These are phyloP conservation scores for Colletotrichum melonis DNA, from an alignment of 2,329 filamentous ascomycete genomes.

Conservation along the genomic window DNA sequence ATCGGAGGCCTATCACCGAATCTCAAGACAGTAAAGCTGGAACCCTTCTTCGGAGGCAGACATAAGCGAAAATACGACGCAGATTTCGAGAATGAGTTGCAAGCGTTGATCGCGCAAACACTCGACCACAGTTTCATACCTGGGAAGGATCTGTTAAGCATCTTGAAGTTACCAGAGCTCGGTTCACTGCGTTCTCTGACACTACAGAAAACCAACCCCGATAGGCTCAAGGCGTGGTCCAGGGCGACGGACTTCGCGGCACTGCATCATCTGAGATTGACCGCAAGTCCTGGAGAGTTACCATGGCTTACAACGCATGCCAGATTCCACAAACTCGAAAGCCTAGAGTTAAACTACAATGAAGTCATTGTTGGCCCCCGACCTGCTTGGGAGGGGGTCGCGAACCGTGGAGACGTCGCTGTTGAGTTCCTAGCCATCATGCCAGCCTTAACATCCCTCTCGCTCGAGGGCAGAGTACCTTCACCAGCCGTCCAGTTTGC, in stretches of 20 bases:
- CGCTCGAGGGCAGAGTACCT: neutral
- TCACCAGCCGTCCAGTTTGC: neutral
- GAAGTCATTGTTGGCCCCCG: neutral
- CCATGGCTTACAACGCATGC: neutral
- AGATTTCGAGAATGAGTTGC: slow-evolving; percentile 5
- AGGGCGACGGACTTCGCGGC: neutral
- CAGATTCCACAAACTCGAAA: neutral
- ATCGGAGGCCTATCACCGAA: neutral
- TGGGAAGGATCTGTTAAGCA: neutral
- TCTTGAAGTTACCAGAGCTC: neutral
- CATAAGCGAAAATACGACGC: neutral
- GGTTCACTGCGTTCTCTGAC: slow-evolving; percentile 1
- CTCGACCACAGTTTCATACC: neutral
- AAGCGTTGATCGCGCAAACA: neutral
- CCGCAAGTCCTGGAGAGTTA: neutral
- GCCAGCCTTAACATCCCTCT: neutral
- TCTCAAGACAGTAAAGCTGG: neutral
- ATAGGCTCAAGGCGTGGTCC: neutral
- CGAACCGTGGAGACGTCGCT: neutral
- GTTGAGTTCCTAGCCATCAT: neutral
- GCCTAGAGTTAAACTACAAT: neutral
- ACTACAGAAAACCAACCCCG: neutral
- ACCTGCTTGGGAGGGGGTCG: neutral
- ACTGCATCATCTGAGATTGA: slow-evolving; percentile 9
- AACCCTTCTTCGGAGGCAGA: neutral